Evolutionary conservation across 805 yeast genomes (phyloP).

Genomic region (Isabelozyma pseudorhagii): DNA sequence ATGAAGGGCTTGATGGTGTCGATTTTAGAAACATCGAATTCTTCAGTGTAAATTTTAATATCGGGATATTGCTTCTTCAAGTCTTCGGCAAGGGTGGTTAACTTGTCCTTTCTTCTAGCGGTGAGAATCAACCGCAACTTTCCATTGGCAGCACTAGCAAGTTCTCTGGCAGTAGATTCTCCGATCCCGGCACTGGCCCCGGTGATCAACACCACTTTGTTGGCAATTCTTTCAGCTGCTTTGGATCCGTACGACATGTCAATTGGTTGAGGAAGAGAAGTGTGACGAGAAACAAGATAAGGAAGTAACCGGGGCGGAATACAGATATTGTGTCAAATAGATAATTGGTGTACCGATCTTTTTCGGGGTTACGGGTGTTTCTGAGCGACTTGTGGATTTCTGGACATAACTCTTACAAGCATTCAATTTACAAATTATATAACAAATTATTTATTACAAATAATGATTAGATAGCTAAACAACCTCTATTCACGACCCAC

Average conservation of each 20-base stretch:
- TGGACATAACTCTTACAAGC: too few relatives aligned
- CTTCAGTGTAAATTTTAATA: constrained; percentile 55
- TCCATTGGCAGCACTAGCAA: constrained; percentile 75
- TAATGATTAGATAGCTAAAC: constrained; percentile 4
- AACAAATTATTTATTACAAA: constrained; percentile 2
- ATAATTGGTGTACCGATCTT: too few relatives aligned
- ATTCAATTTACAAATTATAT: constrained; percentile 2
- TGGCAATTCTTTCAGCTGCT: constrained; percentile 78
- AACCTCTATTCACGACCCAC: constrained; percentile 8
- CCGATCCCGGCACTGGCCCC: constrained; percentile 98
- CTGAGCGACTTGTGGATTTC: too few relatives aligned
- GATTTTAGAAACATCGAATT: constrained; percentile 40
- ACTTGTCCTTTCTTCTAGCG: constrained; percentile 71
- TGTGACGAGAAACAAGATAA: background rate
- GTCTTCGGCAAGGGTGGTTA: constrained; percentile 47
- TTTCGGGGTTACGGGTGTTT: too few relatives aligned
- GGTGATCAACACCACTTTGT: constrained; percentile 80
- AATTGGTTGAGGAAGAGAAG: background rate
- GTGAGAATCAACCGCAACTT: constrained; percentile 66
- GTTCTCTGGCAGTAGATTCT: constrained; percentile 82
- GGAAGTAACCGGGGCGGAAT: background rate
- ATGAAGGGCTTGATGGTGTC: constrained; percentile 51
- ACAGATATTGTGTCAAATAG: background rate
- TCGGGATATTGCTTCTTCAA: constrained; percentile 49
- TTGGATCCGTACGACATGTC: constrained; percentile 63